Evolutionary conservation across 2,329 filamentous ascomycete genomes (phyloP).

Genomic region (Xylariomycetidae sp.): DNA sequence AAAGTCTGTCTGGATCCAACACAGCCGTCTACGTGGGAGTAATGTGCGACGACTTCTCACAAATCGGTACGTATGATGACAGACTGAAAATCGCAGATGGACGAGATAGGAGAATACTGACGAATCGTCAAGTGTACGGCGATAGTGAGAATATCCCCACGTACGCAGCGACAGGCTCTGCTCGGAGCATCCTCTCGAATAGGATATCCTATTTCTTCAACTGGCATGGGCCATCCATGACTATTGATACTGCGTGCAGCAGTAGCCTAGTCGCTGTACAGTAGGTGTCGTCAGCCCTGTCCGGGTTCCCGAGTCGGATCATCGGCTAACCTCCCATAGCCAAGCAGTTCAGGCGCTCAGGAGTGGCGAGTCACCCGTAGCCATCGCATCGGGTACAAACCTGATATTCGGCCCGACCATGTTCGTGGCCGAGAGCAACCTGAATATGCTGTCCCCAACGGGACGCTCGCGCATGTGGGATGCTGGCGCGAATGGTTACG

Average conservation of each 20-base stretch:
- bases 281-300: no score
- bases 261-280: background rate
- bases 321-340: background rate
- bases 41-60: background rate
- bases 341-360: background rate
- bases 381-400: background rate
- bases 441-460: slow-evolving; percentile 10
- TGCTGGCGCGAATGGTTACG: slow-evolving; percentile 10
- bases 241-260: background rate
- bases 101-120: background rate
- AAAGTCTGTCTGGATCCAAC: background rate
- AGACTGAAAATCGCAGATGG: no score
- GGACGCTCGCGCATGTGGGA: slow-evolving; percentile 13
- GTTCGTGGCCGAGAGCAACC: slow-evolving; percentile 1
- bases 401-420: background rate
- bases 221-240: slow-evolving; percentile 1
- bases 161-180: background rate
- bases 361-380: background rate
- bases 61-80: background rate
- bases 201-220: slow-evolving; percentile 2
- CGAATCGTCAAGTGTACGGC: background rate
- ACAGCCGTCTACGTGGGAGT: slow-evolving; percentile 1
- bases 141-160: background rate
- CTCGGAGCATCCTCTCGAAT: background rate
- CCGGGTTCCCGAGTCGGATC: no score